Evolutionary conservation across 2,329 filamentous ascomycete genomes (phyloP), one percentile per base, ranked within the genome.

Genomic region (Aspergillus amoenus): DNA sequence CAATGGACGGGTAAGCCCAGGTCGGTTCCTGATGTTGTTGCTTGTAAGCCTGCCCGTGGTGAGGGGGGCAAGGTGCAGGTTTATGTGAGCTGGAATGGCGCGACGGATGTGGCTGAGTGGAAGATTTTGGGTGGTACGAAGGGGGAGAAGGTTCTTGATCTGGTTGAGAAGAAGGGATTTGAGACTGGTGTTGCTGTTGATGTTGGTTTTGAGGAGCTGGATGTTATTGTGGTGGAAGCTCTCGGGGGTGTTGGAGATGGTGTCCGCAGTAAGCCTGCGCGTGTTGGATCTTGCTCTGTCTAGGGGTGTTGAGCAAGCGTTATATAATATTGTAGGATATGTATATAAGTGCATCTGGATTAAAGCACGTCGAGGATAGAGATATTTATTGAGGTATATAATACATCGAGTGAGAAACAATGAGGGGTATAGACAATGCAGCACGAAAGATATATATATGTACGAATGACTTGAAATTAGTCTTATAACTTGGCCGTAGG

Each of bases 401-500:
- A 32, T 48, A 56, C 40, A 45, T 18, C n/a, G 21, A 2, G 18
- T 4, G 15, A 45, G 39, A n/a, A 45, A 18, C 17, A 56, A 27
- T 22, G 24, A 24, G 9, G 34, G 52, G 52, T 48, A 55, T 48
- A 37, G 32, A 27, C 37, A 49, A 49, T 3, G 27, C 27, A 24
- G 8, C 15, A 43, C 2, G 32, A 40, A 49, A n/a, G 21, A 47
- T 18, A 18, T 12, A 18, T 12, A n/a, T 11, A 46, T 2, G 15
- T 47, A 47, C 4, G n/a, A 39, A 27, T 24, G 24, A 11, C 39
- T 30, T 40, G 47, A 50, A 8, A 45, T 24, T 9, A 44, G 34
- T 37, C 1, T 55, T 64, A 74, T 5, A 74, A 58, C 53, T 70
- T 73, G 11, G 73, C 66, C 41, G 64, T 68, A 3, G 71, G 70